phyloP scores from a whole-genome alignment of 352 stramenopile genomes.

The Phytophthora multivora region DNA sequence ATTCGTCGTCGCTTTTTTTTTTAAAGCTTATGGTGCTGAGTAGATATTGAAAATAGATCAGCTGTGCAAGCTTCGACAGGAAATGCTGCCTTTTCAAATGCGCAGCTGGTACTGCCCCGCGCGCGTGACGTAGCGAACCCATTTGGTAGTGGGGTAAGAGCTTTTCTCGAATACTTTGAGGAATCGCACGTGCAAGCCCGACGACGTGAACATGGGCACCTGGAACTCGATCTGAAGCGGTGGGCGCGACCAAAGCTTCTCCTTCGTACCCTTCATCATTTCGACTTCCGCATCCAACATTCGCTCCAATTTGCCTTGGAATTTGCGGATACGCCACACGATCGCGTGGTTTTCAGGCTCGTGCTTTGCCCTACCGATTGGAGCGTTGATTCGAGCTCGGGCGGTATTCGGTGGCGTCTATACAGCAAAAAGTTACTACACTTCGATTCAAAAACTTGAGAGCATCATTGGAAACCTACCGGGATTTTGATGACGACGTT shows the following conservation, averaged over 20 bases:
- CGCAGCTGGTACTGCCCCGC: constrained; percentile 97
- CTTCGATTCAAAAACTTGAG: no score
- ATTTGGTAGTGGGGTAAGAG: constrained; percentile 98
- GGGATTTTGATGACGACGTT: constrained; percentile 97
- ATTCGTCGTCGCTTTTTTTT: neutral
- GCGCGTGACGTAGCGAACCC: constrained; percentile 98
- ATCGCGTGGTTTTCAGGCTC: constrained; percentile 98
- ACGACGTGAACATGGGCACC: constrained; percentile 98
- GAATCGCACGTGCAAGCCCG: constrained; percentile 97
- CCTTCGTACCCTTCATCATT: constrained; percentile 96
- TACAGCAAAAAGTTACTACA: neutral
- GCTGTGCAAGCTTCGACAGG: neutral
- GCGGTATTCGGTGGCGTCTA: constrained; percentile 95
- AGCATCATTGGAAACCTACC: constrained; percentile 33
- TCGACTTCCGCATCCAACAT: constrained; percentile 97
- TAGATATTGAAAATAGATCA: neutral
- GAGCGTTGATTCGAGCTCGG: constrained; percentile 95
- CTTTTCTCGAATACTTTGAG: constrained; percentile 99
- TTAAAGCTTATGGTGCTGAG: neutral
- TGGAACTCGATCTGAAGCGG: constrained; percentile 98
- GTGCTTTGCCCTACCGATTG: constrained; percentile 96
- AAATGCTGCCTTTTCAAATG: constrained; percentile 75
- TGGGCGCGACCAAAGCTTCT: constrained; percentile 96
- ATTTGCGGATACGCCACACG: constrained; percentile 97
- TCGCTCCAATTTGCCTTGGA: constrained; percentile 94